Base-by-base conservation (phyloP, 2,329 filamentous ascomycete species). In the Emergomyces pasteurianus region DNA sequence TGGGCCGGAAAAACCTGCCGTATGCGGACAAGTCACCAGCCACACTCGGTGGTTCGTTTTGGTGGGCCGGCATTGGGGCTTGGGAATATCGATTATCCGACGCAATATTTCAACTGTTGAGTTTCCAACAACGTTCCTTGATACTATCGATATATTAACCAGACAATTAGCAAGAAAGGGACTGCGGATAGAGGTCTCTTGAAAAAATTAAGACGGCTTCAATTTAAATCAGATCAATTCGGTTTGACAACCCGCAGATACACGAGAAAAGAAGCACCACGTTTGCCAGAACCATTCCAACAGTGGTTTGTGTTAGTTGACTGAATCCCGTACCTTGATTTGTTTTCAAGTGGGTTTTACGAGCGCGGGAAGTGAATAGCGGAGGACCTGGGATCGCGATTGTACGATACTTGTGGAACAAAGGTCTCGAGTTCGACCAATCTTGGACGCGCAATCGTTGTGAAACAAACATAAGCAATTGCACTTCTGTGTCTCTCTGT, bases 1-100 rank as follows among this genome's bases (percentile, higher is more conserved):
- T 26, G 16, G 58, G 2, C 21, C 58, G 58, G 58, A 59, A 50
- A 53, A 59, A 59, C 46, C 18, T 59, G 10, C 58, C 49, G 6
- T 18, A 23, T 49, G 23, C 2, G 38, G 38, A 28, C 18, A 10
- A 16, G 12, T 54, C 38, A 57, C 38, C 54, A 57, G 54, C 54
- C 54, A 57, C 54, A 57, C 23, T 38, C 26, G 40, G 54, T 38
- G 3, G 38, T 7, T 3, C 18, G 0, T 50, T 58, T 40, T 47
- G 26, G 31, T 12, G 42, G 47, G 14, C 9, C 34, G 43, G 21
- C 58, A 59, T 52, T 18, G 34, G 16, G n/a, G n/a, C 14, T 34
- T 12, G 31, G 58, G 58, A 53, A 10, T 26, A 59, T 42, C 21
- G 36, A 53, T 59, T 53, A 14, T 59, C 58, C 58, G 49, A 10